These are phyloP conservation scores for Aureobasidium zeae DNA, from an alignment of 2,329 filamentous ascomycete species.

Conservation along the genomic window DNA sequence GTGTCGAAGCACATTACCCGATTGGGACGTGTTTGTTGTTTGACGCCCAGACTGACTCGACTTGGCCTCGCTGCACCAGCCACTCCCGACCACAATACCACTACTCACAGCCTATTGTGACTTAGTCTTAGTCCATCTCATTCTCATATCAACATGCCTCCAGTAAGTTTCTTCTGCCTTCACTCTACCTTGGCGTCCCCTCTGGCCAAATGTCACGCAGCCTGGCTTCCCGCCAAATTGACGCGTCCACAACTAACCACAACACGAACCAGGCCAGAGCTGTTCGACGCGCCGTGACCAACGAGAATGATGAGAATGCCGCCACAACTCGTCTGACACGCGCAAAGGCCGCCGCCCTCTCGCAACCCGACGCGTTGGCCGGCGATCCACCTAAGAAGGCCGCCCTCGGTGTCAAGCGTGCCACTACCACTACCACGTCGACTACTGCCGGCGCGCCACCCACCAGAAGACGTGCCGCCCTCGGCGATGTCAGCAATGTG, in stretches of 20 bases:
- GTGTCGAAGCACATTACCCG: conserved; percentile 10
- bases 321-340: conserved; percentile 74
- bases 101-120: conserved; percentile 5
- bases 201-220: background rate
- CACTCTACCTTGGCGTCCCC: background rate
- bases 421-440: conserved; percentile 27
- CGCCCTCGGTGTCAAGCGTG: conserved; percentile 36
- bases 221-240: conserved; percentile 12
- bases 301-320: conserved; percentile 90
- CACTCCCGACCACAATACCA: conserved; percentile 11
- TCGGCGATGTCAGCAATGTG: conserved; percentile 94
- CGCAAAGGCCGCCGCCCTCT: conserved; percentile 73
- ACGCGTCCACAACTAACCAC: conserved; percentile 35
- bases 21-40: conserved; percentile 18
- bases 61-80: conserved; percentile 6
- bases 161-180: conserved; percentile 24
- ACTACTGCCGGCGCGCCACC: conserved; percentile 38
- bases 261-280: conserved; percentile 51
- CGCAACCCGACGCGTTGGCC: conserved; percentile 37
- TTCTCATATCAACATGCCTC: conserved; percentile 27
- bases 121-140: conserved; percentile 12
- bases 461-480: conserved; percentile 66
- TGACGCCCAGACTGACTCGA: conserved; percentile 13
- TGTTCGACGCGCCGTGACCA: conserved; percentile 66
- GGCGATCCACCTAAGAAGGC: conserved; percentile 51